Evolutionary conservation across 208 protist genomes (phyloP), one percentile per base, ranked within the genome.

Genomic region (Wallacemonas rigidus): DNA sequence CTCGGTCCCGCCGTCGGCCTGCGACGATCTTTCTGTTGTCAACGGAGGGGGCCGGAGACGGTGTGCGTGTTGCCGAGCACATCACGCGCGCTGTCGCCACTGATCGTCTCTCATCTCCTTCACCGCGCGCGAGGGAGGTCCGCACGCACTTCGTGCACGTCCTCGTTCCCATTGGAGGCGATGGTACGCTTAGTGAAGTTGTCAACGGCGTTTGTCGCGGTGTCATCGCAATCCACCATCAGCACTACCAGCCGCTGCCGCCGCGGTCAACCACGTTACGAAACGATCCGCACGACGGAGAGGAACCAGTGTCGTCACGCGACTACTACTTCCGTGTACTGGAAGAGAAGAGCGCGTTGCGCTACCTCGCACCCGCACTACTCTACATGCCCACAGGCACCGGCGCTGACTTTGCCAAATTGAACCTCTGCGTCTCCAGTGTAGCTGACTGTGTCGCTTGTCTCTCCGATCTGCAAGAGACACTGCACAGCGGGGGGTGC

Each of bases 171-270:
- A 76, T 94, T 38, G 91, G 91, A 53, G 91, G 91, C 41, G 91
- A 95, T 56, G 91, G 91, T 15, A 92, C 88, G 4, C 75, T 95
- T 35, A 91, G 85, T 75, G 91, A 95, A 38, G 88, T 84, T 3
- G 82, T 92, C 3, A 90, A 95, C 55, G 91, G 91, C 4, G 45
- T 92, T 35, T 94, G 88, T 63, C 65, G 72, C 40, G 91, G 87
- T 0, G 85, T 81, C 41, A 74, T 95, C 26, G 26, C 26, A 26
- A 26, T 26, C 26, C 26, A 26, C 26, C 26, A 26, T 26, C 26
- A 26, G 26, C 26, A 26, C 26, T 26, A 26, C 26, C 26, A 26
- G 26, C 26, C 26, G 26, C 0, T 26, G 26, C 26, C 26, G 26
- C 26, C 26, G 26, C 26, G 26, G 26, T 26, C 26, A 26, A 26